Percentiles rank a stretch among this genome's conserved stretches.
Evolutionary conservation across 2,329 filamentous ascomycete genomes (phyloP).

Genomic region (Venturia carpophila): DNA sequence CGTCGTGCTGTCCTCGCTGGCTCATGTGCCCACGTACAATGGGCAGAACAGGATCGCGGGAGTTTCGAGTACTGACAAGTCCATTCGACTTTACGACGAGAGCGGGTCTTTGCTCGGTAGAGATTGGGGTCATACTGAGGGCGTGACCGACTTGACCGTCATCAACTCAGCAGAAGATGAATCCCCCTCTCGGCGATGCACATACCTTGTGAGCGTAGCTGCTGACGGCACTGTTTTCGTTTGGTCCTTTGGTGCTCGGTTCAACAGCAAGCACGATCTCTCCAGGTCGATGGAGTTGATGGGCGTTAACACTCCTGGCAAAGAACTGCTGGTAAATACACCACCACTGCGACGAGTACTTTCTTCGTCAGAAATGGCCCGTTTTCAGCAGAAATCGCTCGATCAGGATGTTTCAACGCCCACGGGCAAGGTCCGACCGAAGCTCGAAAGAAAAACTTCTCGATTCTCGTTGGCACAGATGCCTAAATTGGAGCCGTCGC

Average conservation of each 20-base stretch:
- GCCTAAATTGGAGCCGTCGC: conserved; percentile 38
- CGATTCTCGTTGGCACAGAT: conserved; percentile 42
- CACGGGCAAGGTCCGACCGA: conserved; percentile 33
- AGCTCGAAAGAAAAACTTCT: conserved; percentile 49
- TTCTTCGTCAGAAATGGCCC: conserved; percentile 77
- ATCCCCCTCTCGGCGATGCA: conserved; percentile 21
- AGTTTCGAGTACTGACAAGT: conserved; percentile 94
- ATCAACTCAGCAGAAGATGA: conserved; percentile 40
- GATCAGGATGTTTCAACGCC: conserved; percentile 36
- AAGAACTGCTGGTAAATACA: conserved; percentile 36
- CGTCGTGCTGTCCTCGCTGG: conserved; percentile 73
- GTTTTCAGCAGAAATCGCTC: conserved; percentile 53
- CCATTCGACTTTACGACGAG: conserved; percentile 81
- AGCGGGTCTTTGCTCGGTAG: conserved; percentile 71
- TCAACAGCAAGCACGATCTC: conserved; percentile 27
- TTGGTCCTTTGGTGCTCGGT: conserved; percentile 33
- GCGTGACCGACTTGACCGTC: conserved; percentile 76
- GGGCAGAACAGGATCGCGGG: conserved; percentile 63
- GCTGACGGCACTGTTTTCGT: conserved; percentile 45
- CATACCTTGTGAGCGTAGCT: conserved; percentile 39
- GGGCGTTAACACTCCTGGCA: conserved; percentile 26
- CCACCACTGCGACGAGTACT: conserved; percentile 78
- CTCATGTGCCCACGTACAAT: conserved; percentile 49
- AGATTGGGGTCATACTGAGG: conserved; percentile 93
- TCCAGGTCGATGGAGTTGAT: conserved; percentile 33